phyloP scores from a whole-genome alignment of 2,329 filamentous ascomycete species.

The Curvularia eragrostidis region DNA sequence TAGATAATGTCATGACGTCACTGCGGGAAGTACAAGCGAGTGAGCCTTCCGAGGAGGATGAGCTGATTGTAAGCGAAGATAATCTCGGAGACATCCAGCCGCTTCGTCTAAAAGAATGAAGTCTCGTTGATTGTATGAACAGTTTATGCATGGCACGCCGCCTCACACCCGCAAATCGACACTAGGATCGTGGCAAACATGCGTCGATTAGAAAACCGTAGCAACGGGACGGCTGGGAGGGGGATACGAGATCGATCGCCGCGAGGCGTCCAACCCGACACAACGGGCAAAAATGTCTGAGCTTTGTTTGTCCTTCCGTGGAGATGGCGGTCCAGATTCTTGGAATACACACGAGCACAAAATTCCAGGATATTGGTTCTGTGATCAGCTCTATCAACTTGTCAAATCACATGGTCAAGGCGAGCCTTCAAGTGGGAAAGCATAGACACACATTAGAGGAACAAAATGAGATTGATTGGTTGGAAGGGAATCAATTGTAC shows the following conservation, averaged over 20 bases:
- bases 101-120: too few species aligned
- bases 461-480: neutral
- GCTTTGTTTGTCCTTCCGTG: neutral
- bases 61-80: too few species aligned
- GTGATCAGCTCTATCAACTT: neutral
- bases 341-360: neutral
- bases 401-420: neutral
- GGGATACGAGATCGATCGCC: neutral
- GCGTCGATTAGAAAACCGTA: neutral
- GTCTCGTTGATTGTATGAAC: too few species aligned
- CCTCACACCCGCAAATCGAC: too few species aligned
- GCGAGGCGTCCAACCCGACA: neutral
- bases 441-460: neutral
- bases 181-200: neutral
- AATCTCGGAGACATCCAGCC: too few species aligned
- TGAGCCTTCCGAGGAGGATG: too few species aligned
- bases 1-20: too few species aligned
- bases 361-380: neutral
- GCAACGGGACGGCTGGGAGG: neutral
- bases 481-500: neutral
- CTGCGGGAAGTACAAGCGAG: too few species aligned
- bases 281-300: neutral
- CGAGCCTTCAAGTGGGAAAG: neutral
- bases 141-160: too few species aligned
- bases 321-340: neutral